Conservation (phyloP, 139 green algal genomes). For the Gonium pectorale region DNA sequence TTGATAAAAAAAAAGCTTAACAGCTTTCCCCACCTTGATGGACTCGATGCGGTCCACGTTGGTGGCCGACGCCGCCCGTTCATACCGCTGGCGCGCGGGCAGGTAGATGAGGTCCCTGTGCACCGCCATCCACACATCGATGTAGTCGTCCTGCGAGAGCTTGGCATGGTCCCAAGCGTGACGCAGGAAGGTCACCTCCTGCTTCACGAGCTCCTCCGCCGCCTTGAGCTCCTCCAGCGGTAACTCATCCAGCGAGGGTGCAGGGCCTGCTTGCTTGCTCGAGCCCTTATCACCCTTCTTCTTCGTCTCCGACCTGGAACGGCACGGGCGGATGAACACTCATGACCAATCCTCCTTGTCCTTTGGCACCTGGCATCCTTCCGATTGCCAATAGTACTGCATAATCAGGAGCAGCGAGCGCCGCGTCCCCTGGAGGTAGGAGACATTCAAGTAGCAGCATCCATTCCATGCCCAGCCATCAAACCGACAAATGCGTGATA, state of each 20-base stretch:
- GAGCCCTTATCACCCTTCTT: conserved; percentile 29
- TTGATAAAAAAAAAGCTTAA: too few species aligned
- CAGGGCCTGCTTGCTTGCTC: conserved; percentile 25
- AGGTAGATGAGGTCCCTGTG: conserved; percentile 79
- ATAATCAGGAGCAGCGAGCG: too few species aligned
- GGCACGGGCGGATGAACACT: too few species aligned
- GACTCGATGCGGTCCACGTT: conserved; percentile 68
- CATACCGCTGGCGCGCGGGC: conserved; percentile 65
- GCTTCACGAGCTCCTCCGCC: conserved; percentile 62
- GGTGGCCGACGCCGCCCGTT: conserved; percentile 63
- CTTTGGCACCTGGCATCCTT: too few species aligned
- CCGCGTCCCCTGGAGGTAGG: too few species aligned
- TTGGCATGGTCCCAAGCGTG: conserved; percentile 59
- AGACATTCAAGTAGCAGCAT: too few species aligned
- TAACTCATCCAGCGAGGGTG: conserved; percentile 55
- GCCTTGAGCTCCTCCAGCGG: conserved; percentile 53
- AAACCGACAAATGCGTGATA: too few species aligned
- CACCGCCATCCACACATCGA: conserved; percentile 61
- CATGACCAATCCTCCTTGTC: too few species aligned
- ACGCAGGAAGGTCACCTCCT: conserved; percentile 54
- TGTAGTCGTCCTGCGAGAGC: conserved; percentile 67
- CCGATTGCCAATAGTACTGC: too few species aligned
- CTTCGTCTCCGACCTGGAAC: conserved; percentile 22
- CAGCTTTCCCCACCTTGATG: conserved; percentile 51
- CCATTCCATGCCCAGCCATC: too few species aligned